Evolutionary conservation across 2,329 filamentous ascomycete genomes (phyloP).

Genomic region (Fusarium praegraminearum): DNA sequence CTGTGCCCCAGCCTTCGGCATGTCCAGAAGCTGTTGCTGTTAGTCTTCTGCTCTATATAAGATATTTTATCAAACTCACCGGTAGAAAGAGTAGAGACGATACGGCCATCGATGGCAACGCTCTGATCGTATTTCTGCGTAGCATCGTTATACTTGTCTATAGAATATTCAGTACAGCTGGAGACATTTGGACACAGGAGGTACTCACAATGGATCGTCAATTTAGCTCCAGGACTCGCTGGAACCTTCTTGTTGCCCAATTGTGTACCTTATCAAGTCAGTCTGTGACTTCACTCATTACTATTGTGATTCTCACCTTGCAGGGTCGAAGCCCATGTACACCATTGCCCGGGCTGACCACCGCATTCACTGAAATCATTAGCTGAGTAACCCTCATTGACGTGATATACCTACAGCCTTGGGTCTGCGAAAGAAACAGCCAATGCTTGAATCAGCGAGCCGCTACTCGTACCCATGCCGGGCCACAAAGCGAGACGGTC

Average conservation of each 20-base stretch:
- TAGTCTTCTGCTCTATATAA: no score
- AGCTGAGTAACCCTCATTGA: rapidly evolving
- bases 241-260: constrained; percentile 30
- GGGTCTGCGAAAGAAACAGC: constrained; percentile 34
- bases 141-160: constrained; percentile 33
- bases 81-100: constrained; percentile 28
- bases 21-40: constrained; percentile 19
- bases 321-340: constrained; percentile 34
- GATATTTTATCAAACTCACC: no score
- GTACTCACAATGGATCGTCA: constrained; percentile 29
- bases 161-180: background rate
- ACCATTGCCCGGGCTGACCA: constrained; percentile 30
- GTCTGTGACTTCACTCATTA: background rate
- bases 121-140: constrained; percentile 35
- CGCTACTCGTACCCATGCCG: constrained; percentile 31
- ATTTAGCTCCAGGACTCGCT: constrained; percentile 15
- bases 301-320: background rate
- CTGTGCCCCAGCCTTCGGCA: constrained; percentile 35
- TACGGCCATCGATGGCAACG: constrained; percentile 3
- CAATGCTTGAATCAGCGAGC: constrained; percentile 32
- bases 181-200: rapidly evolving
- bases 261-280: constrained; percentile 13
- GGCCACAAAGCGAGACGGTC: constrained; percentile 35
- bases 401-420: background rate
- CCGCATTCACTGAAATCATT: constrained; percentile 19